Evolutionary conservation across 495 filamentous ascomycete species (phyloP), one percentile per base, ranked within the genome.

Genomic region (Neurospora tetrasperma): DNA sequence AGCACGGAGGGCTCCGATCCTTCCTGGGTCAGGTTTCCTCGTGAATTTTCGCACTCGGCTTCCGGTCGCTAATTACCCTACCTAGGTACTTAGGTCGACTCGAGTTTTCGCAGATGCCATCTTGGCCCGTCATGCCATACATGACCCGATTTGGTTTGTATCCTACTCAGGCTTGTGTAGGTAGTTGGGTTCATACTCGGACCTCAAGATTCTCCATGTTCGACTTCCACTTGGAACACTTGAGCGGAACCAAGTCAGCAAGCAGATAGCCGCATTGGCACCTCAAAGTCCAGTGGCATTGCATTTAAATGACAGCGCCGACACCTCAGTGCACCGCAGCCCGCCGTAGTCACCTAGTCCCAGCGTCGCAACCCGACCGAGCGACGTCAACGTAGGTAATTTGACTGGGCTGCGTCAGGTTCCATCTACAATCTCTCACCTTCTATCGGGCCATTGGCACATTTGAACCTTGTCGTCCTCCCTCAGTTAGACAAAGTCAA

Each of bases 351-450:
- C 35, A 23, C 23, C 23, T 23, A 31, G 54, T 66, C 3, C 54
- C 54, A 31, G 54, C 54, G 54, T 66, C 54, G 54, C 54, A 35
- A 66, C 54, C 54, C 54, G 54, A 66, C 54, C 54, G 27, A 31
- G 27, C 27, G 27, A 66, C 54, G 12, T 66, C 54, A 35, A 73
- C 71, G 73, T 75, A n/a, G n/a, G n/a, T n/a, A 76, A 74, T 76
- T 75, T 72, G 39, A 46, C 42, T 74, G 70, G 70, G 70, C 70
- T 66, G 39, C 68, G 70, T 71, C 69, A 39, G 59, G 20, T 69
- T 73, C 16, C 41, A 66, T 66, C 27, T 66, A 16, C 54, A 35
- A 66, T 66, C 54, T 66, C 54, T 31, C 54, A 66, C 54, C 54
- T 66, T 66, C 54, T 66, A 66, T 66, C 27, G 54, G 27, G 54